Evolutionary conservation across 2,329 filamentous ascomycete genomes (phyloP).

Genomic region (Talaromyces sp.): DNA sequence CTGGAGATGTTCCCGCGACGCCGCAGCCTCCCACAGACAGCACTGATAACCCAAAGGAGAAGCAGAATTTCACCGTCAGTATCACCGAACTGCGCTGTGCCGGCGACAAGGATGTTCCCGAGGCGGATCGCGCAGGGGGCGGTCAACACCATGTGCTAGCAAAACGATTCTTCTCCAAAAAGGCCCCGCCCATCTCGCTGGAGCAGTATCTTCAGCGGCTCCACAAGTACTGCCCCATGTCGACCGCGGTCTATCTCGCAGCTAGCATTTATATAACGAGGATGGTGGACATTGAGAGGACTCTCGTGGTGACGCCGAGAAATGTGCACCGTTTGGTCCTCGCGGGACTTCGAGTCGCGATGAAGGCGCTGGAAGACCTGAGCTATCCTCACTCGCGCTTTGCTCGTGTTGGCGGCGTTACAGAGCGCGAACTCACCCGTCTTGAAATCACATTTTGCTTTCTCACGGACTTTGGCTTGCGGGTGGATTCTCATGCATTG

Average conservation of each 20-base stretch:
- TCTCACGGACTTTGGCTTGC: constrained; percentile 75
- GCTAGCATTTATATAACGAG: constrained; percentile 83
- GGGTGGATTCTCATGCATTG: constrained; percentile 56
- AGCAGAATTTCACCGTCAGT: constrained; percentile 13
- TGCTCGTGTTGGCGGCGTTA: constrained; percentile 83
- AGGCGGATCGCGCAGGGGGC: constrained; percentile 66
- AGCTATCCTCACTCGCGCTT: constrained; percentile 80
- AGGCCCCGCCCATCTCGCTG: constrained; percentile 74
- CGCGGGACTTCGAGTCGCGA: constrained; percentile 78
- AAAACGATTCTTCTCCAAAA: constrained; percentile 88
- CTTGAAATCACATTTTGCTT: constrained; percentile 89
- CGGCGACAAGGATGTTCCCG: constrained; percentile 42
- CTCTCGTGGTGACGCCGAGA: constrained; percentile 72
- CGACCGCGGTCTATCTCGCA: constrained; percentile 86
- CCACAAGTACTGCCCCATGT: constrained; percentile 89
- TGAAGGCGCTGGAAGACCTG: constrained; percentile 92
- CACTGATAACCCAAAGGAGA: constrained; percentile 2
- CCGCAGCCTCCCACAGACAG: neutral
- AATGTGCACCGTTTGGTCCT: constrained; percentile 85
- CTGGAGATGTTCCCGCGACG: constrained; percentile 71
- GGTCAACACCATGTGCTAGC: constrained; percentile 81
- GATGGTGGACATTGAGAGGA: constrained; percentile 69
- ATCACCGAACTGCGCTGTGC: constrained; percentile 31
- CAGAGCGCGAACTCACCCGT: constrained; percentile 70
- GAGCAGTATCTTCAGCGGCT: constrained; percentile 81